Conservation (phyloP, 1,139 yeast genomes). For the Candida freyschussii region DNA sequence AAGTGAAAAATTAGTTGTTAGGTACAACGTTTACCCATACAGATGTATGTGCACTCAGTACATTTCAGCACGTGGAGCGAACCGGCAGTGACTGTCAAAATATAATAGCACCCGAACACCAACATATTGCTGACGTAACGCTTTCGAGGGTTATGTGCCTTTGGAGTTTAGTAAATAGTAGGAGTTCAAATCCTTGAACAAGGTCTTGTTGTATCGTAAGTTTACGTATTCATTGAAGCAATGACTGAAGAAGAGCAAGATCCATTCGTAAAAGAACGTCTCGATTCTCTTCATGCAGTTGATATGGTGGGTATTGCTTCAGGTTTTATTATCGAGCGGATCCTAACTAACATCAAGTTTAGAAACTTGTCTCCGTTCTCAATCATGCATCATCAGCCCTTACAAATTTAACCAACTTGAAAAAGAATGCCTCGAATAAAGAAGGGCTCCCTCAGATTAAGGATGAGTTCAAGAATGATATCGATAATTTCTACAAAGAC, state of each 20-base stretch:
- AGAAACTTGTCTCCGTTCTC: constrained; percentile 26
- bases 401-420: constrained; percentile 17
- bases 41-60: constrained; percentile 17
- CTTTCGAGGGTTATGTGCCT: too few species aligned
- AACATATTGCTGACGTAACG: too few species aligned
- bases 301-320: constrained; percentile 29
- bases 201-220: not conserved
- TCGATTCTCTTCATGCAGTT: constrained; percentile 41
- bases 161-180: too few species aligned
- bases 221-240: not conserved
- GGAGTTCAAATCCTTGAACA: not conserved
- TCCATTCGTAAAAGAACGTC: constrained; percentile 40
- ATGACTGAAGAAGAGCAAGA: constrained; percentile 20
- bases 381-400: constrained; percentile 25
- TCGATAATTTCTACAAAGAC: constrained; percentile 22
- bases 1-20: constrained; percentile 17
- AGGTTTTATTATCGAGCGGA: constrained; percentile 18
- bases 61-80: constrained; percentile 6
- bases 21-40: constrained; percentile 21
- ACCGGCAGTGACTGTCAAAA: constrained; percentile 20
- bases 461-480: constrained; percentile 17
- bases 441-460: constrained; percentile 13
- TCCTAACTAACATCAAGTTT: constrained; percentile 14
- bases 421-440: constrained; percentile 20
- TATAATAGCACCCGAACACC: constrained; percentile 11